phyloP scores from a whole-genome alignment of 345 rosid species.

The rapeseed (Brassica napus) region DNA sequence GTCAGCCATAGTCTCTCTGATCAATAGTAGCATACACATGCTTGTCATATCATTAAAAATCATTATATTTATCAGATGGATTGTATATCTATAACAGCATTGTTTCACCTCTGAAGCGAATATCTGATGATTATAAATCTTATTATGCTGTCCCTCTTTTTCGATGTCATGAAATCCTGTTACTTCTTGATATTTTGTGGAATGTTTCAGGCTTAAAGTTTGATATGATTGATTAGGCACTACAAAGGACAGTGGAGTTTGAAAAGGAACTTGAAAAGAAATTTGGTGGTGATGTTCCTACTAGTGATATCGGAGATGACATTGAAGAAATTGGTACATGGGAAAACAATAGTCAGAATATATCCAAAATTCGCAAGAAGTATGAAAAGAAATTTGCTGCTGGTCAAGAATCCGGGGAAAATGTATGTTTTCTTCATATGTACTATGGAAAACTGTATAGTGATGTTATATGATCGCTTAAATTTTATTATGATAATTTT shows the following conservation, averaged over 20 bases:
- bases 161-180: conserved; percentile 6
- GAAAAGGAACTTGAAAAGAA: conserved; percentile 93
- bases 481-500: conserved; percentile 20
- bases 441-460: conserved; percentile 16
- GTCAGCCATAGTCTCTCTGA: conserved; percentile 49
- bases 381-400: conserved; percentile 92
- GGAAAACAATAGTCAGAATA: conserved; percentile 60
- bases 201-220: conserved; percentile 25
- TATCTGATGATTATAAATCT: conserved; percentile 2
- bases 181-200: conserved; percentile 12
- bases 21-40: conserved; percentile 23
- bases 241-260: conserved; percentile 93
- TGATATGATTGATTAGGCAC: conserved; percentile 56
- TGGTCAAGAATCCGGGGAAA: conserved; percentile 58
- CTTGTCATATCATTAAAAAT: not conserved
- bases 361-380: conserved; percentile 91
- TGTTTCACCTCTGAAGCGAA: conserved; percentile 11
- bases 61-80: conserved; percentile 14
- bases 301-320: conserved; percentile 65
- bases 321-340: conserved; percentile 79
- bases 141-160: not conserved
- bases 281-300: conserved; percentile 82
- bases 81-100: not conserved
- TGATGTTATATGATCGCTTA: not conserved
- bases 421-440: conserved; percentile 46